Evolutionary conservation across 2,329 filamentous ascomycete species (phyloP), one percentile per base, ranked within the genome.

Genomic region (Geosmithia flava): DNA sequence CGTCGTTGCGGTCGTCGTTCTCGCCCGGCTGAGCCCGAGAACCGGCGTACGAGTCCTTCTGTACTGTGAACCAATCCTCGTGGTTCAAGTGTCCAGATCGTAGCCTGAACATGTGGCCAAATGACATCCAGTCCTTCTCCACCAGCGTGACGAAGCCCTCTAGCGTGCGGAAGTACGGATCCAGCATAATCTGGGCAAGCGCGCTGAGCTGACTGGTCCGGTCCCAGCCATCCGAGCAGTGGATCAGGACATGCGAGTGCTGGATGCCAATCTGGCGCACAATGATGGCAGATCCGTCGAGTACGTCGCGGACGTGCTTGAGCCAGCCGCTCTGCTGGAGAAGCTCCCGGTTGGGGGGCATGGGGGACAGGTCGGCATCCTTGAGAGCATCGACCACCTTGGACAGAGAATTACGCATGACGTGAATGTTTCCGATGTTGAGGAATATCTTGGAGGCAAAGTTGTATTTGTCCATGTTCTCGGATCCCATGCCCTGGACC

Each of bases 151-250:
- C 90, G 63, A 97, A 98, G 1, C 93, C 93, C 55, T 96, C 85
- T 46, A 98, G 71, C 0, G 93, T 97, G 47, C 93, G 81, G 63
- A 89, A 98, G 64, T 95, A 96, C 0, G 93, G 93, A 59, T 98
- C 93, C 8, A 98, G 76, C 71, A 95, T 91, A 40, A 98, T 75
- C 66, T 98, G 90, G 49, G 89, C 84, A 49, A 98, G 68, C 4
- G 90, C 89, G 58, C 90, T 94, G 47, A 98, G 75, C 67, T 98
- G 93, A 58, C 89, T 91, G 7, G 93, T 98, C 46, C 93, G 84
- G 66, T 98, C 93, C 93, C 93, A 98, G 3, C 93, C 93, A 65
- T 98, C 93, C 2, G 93, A 97, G 66, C 93, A 98, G 65, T 98
- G 93, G 45, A 98, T 95, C 44, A 98, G 70, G 11, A 95, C 91